Evolutionary conservation across 2,329 filamentous ascomycete genomes (phyloP).

Genomic region (Cladosporium austrohemisphaericum): DNA sequence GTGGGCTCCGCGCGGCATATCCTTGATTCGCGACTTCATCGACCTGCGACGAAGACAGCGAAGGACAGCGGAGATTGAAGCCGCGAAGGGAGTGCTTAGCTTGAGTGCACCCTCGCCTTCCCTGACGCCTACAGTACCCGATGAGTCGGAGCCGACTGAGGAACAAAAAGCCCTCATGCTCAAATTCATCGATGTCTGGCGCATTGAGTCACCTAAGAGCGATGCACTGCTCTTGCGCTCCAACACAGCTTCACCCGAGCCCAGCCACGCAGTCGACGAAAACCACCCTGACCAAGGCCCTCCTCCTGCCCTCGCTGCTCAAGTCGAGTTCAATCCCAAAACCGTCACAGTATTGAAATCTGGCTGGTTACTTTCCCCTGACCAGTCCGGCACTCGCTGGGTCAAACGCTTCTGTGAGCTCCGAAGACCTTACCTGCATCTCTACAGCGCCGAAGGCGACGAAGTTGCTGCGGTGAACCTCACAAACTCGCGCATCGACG

Average conservation of each 20-base stretch:
- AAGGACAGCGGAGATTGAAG: slow-evolving; percentile 75
- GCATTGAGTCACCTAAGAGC: slow-evolving; percentile 39
- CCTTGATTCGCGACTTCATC: slow-evolving; percentile 85
- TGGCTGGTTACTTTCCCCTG: slow-evolving; percentile 78
- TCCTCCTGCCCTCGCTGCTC: slow-evolving; percentile 67
- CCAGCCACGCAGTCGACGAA: slow-evolving; percentile 45
- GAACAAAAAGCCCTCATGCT: slow-evolving; percentile 43
- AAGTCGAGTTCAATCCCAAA: slow-evolving; percentile 73
- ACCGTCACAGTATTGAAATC: slow-evolving; percentile 71
- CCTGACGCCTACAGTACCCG: slow-evolving; percentile 26
- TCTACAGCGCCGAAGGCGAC: slow-evolving; percentile 83
- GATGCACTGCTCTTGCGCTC: slow-evolving; percentile 46
- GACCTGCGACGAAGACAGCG: slow-evolving; percentile 67
- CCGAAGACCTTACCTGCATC: slow-evolving; percentile 83
- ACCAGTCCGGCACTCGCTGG: slow-evolving; percentile 77
- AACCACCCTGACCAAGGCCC: slow-evolving; percentile 28
- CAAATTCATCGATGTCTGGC: slow-evolving; percentile 64
- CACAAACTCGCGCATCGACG: slow-evolving; percentile 84
- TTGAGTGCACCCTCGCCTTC: slow-evolving; percentile 44
- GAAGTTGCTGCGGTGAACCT: slow-evolving; percentile 87
- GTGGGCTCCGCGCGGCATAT: slow-evolving; percentile 88
- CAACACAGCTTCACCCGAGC: slow-evolving; percentile 63
- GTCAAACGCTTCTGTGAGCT: slow-evolving; percentile 90
- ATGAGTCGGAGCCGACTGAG: slow-evolving; percentile 20
- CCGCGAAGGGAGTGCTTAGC: slow-evolving; percentile 60